Evolutionary conservation across 2,329 filamentous ascomycete species (phyloP).

Genomic region (Lachnellula willkommii): DNA sequence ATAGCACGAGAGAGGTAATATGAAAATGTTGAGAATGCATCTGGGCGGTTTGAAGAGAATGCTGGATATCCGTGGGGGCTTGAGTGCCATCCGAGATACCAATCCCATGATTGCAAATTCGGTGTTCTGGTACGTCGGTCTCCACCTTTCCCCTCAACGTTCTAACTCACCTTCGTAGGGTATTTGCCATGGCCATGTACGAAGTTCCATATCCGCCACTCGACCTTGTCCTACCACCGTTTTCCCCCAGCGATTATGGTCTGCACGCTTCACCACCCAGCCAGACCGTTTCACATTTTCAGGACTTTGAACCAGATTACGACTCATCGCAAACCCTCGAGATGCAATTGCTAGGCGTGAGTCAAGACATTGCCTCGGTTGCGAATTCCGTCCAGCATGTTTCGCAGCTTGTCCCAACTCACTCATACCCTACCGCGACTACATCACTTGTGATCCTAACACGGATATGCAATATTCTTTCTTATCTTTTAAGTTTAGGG

Average conservation of each 20-base stretch:
- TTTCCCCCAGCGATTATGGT: slow-evolving; percentile 5
- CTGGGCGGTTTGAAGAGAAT: slow-evolving; percentile 11
- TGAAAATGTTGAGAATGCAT: slow-evolving; percentile 10
- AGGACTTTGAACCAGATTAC: slow-evolving; percentile 3
- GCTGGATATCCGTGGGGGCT: slow-evolving; percentile 11
- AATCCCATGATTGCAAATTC: slow-evolving; percentile 11
- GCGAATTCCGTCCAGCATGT: slow-evolving; percentile 13
- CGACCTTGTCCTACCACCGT: slow-evolving; percentile 5
- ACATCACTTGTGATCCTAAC: slow-evolving; percentile 11
- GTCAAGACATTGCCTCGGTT: not conserved
- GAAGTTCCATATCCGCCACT: slow-evolving; percentile 9
- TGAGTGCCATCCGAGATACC: slow-evolving; percentile 2
- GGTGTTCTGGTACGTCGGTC: slow-evolving; percentile 4
- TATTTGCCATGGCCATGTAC: slow-evolving; percentile 10
- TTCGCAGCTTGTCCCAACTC: slow-evolving; percentile 8
- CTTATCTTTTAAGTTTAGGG: slow-evolving; percentile 9
- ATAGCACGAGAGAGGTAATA: slow-evolving; percentile 12
- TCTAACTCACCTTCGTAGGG: not conserved
- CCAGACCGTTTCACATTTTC: slow-evolving; percentile 6
- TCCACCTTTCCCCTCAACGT: not conserved
- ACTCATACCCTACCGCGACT: slow-evolving; percentile 8
- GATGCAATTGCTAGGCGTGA: not conserved
- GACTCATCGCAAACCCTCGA: not conserved
- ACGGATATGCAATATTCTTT: slow-evolving; percentile 11
- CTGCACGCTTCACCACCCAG: not conserved